These are phyloP conservation scores for Friedmanniomyces endolithicus DNA, from an alignment of 495 filamentous ascomycete species.

Conservation along the genomic window DNA sequence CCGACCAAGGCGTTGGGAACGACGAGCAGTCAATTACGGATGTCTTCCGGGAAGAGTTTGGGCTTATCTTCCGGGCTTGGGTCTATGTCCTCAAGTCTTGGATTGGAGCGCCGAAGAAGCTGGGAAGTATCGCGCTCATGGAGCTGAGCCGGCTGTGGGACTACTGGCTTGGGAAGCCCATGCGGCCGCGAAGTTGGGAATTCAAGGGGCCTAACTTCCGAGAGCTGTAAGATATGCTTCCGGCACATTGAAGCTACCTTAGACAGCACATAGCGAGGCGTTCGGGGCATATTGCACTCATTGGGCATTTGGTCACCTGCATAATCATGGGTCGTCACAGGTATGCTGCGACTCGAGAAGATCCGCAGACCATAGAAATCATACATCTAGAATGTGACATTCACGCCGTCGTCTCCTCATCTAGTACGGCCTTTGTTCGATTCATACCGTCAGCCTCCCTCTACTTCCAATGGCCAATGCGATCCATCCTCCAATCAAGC, in stretches of 20 bases:
- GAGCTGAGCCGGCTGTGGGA: constrained; percentile 57
- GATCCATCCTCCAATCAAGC: constrained; percentile 46
- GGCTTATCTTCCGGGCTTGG: constrained; percentile 46
- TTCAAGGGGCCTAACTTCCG: constrained; percentile 35
- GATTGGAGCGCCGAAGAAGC: constrained; percentile 49
- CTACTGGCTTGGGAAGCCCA: constrained; percentile 67
- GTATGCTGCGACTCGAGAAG: constrained; percentile 55
- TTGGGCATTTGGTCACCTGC: background rate
- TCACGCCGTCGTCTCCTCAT: too few relatives aligned
- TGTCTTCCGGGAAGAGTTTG: constrained; percentile 50
- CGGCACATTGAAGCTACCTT: background rate
- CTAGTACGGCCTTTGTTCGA: background rate
- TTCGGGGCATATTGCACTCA: background rate
- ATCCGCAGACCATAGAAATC: constrained; percentile 19
- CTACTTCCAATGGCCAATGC: constrained; percentile 33
- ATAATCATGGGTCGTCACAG: constrained; percentile 46
- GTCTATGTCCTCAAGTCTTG: constrained; percentile 59
- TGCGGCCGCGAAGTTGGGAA: constrained; percentile 55
- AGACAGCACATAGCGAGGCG: background rate
- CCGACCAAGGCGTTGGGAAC: constrained; percentile 19
- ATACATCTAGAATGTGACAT: too few relatives aligned
- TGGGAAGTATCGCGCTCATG: constrained; percentile 51
- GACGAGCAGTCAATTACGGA: constrained; percentile 39
- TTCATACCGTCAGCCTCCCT: constrained; percentile 4
- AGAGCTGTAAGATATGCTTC: background rate